A percentile compares a stretch with the other conserved stretches of the same genome.
Evolutionary conservation across 768 basidiomycete genomes (phyloP).

Genomic region (Tephrocybe sp.): DNA sequence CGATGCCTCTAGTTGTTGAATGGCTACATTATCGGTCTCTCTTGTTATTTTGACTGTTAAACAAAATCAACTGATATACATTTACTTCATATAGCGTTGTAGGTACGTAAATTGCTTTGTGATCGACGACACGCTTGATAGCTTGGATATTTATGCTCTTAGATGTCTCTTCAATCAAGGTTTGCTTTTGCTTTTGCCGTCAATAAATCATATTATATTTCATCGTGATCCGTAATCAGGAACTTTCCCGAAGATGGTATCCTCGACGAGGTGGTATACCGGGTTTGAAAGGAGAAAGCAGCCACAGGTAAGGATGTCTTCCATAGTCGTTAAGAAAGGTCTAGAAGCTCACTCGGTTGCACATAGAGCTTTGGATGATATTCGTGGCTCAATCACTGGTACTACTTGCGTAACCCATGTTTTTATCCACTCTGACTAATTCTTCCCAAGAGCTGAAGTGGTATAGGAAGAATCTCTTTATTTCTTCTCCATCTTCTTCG

Average conservation of each 20-base stretch:
- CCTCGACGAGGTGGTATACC: conserved; percentile 33
- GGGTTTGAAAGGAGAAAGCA: conserved; percentile 29
- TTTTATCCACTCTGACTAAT: background rate
- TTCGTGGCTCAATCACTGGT: conserved; percentile 74
- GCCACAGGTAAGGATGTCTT: conserved; percentile 51
- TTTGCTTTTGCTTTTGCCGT: conserved; percentile 19
- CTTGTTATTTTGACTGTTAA: background rate
- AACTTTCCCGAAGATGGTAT: conserved; percentile 75
- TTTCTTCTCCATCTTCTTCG: conserved; percentile 20
- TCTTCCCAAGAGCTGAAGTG: conserved; percentile 64
- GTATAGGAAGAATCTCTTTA: conserved; percentile 76
- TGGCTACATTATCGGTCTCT: conserved; percentile 78
- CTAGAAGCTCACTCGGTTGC: background rate
- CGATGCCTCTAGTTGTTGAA: conserved; percentile 80
- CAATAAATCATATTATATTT: background rate
- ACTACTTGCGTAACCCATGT: background rate
- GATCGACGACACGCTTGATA: background rate
- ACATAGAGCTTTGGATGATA: conserved; percentile 79
- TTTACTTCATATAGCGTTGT: conserved; percentile 48
- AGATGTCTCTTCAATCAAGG: conserved; percentile 89
- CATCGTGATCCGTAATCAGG: conserved; percentile 39
- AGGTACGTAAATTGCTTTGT: conserved; percentile 42
- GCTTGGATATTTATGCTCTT: background rate
- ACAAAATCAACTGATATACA: conserved; percentile 2
- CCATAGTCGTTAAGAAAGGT: background rate